Percentiles rank a stretch among this genome's conserved stretches.
phyloP scores from a whole-genome alignment of 441 rosid genomes.

The Gossypium aridum region DNA sequence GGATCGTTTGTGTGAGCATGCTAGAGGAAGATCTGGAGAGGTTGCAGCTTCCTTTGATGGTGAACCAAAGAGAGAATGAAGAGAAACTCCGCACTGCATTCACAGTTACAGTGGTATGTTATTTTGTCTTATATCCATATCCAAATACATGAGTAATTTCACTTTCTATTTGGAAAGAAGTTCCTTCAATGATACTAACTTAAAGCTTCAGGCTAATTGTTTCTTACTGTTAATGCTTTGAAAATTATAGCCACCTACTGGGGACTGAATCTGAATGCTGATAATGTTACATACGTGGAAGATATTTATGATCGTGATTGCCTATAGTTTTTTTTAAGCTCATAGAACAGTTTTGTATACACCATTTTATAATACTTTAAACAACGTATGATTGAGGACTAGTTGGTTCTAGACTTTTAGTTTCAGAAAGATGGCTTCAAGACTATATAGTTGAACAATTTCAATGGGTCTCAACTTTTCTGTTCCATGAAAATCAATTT shows the following conservation, averaged over 20 bases:
- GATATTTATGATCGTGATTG: neutral
- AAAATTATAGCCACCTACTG: neutral
- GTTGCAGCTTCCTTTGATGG: constrained; percentile 86
- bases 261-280: neutral
- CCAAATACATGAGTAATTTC: too few species aligned
- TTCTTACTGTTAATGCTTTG: neutral
- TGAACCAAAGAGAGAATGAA: constrained; percentile 64
- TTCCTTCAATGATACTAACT: neutral
- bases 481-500: constrained; percentile 11
- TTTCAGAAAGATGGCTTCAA: neutral
- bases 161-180: neutral
- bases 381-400: neutral
- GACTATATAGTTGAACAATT: neutral
- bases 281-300: neutral
- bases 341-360: neutral
- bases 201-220: neutral
- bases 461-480: constrained; percentile 3
- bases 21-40: constrained; percentile 69
- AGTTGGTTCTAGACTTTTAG: neutral
- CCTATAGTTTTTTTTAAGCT: neutral
- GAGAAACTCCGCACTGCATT: constrained; percentile 87
- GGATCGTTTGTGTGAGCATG: constrained; percentile 94
- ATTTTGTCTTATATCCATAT: neutral
- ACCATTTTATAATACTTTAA: neutral
- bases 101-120: constrained; percentile 87